Evolutionary conservation across 768 basidiomycete genomes (phyloP).

Genomic region (Rubroboletus pulcherrimus): DNA sequence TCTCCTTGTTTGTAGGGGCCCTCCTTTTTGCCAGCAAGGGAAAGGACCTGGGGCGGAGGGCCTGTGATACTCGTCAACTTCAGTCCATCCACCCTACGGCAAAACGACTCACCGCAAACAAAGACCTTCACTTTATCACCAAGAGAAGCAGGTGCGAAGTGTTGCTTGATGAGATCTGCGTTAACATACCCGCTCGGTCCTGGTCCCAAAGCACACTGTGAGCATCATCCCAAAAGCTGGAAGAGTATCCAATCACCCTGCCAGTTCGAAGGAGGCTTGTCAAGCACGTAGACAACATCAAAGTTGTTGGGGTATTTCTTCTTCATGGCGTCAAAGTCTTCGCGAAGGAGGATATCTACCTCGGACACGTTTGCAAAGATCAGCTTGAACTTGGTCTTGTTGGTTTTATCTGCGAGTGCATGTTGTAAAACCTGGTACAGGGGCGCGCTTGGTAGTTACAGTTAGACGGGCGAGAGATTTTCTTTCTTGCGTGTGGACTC

Average conservation of each 20-base stretch:
- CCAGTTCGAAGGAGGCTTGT: conserved; percentile 62
- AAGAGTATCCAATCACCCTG: conserved; percentile 43
- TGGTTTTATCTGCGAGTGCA: conserved; percentile 64
- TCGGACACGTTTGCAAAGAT: conserved; percentile 90
- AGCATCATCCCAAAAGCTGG: conserved; percentile 1
- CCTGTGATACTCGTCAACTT: conserved; percentile 34
- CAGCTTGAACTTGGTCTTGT: conserved; percentile 94
- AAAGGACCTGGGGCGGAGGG: conserved; percentile 85
- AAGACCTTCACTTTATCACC: conserved; percentile 85
- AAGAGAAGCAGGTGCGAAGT: conserved; percentile 60
- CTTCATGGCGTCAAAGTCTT: conserved; percentile 69
- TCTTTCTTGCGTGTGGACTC: conserved; percentile 24
- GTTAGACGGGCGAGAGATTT: background rate
- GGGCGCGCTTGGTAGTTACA: conserved; percentile 54
- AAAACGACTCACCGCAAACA: conserved; percentile 67
- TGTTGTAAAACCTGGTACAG: conserved; percentile 79
- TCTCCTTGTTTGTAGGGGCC: conserved; percentile 78
- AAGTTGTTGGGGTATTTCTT: conserved; percentile 67
- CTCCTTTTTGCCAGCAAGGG: conserved; percentile 84
- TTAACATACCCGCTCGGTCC: conserved; percentile 75
- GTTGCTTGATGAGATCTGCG: conserved; percentile 65
- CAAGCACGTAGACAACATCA: conserved; percentile 82
- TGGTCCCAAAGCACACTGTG: conserved; percentile 16
- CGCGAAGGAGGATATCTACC: conserved; percentile 82
- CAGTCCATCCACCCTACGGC: background rate